Evolutionary conservation across 768 basidiomycete genomes (phyloP).

Genomic region (Mycena olivaceomarginata): DNA sequence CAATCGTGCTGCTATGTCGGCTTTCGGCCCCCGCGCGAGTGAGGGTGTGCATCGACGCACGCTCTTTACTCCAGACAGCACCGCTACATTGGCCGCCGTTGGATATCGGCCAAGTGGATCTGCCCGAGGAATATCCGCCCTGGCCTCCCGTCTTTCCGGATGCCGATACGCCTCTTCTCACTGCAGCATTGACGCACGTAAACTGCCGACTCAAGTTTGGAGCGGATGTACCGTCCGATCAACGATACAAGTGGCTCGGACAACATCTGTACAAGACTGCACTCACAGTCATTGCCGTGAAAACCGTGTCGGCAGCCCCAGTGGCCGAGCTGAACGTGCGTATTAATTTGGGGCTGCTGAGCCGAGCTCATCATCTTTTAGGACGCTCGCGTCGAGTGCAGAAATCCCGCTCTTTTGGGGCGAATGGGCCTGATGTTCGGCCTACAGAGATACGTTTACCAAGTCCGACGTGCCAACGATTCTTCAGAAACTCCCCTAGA

Average conservation of each 20-base stretch:
- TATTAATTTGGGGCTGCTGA: neutral
- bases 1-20: neutral
- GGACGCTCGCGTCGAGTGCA: neutral
- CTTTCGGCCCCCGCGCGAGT: neutral
- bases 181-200: neutral
- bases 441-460: slow-evolving; percentile 13
- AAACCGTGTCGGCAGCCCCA: neutral
- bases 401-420: neutral
- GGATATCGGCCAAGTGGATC: neutral
- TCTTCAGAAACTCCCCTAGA: neutral
- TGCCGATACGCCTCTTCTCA: neutral
- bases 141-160: neutral
- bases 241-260: neutral
- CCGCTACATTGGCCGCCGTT: neutral
- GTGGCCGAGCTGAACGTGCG: neutral
- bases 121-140: neutral
- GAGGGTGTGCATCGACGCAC: neutral
- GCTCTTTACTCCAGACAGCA: neutral
- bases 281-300: neutral
- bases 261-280: neutral
- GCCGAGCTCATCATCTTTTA: neutral
- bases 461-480: neutral
- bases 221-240: neutral
- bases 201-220: neutral
- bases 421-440: neutral